Evolutionary conservation across 1,139 yeast species (phyloP).

Genomic region (Kodamaea sp.): DNA sequence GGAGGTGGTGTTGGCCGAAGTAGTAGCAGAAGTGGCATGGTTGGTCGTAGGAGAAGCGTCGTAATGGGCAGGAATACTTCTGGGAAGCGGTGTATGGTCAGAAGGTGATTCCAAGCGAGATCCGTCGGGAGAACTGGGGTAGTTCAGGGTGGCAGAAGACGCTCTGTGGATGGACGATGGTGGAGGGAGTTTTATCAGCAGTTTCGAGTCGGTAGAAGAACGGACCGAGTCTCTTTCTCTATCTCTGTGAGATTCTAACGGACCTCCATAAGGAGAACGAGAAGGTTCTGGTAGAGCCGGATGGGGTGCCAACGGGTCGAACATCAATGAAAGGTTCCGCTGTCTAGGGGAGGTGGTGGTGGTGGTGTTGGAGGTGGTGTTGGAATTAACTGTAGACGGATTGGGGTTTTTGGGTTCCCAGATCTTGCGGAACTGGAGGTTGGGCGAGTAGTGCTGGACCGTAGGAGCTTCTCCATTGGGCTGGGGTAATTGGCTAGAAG

Average conservation of each 20-base stretch:
- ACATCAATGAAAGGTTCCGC: conserved; percentile 33
- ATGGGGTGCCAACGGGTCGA: conserved; percentile 39
- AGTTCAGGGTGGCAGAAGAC: conserved; percentile 4
- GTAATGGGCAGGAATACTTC: neutral
- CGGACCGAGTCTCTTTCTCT: conserved; percentile 1
- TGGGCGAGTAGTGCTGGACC: conserved; percentile 28
- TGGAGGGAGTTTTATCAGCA: conserved; percentile 21
- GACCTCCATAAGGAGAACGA: neutral
- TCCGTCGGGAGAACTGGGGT: conserved; percentile 12
- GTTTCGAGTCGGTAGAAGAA: conserved; percentile 8
- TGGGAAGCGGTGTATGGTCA: conserved; percentile 2
- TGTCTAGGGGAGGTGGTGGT: conserved; percentile 17
- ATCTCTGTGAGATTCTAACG: too few relatives aligned
- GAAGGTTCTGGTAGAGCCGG: conserved; percentile 12
- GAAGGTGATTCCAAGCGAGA: neutral
- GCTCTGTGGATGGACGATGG: conserved; percentile 14
- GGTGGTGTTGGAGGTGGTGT: conserved; percentile 6
- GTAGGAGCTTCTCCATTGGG: too few relatives aligned
- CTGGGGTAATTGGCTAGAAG: neutral
- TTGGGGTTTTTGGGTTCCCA: too few relatives aligned
- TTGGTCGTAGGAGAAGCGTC: neutral
- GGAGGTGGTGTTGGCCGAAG: conserved; percentile 8
- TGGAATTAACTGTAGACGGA: too few relatives aligned
- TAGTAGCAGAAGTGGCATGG: conserved; percentile 1
- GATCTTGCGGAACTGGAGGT: conserved; percentile 40